Evolutionary conservation across 106 monocot species (phyloP), one percentile per base, ranked within the genome.

Genomic region (Alisma plantagoaquatica): DNA sequence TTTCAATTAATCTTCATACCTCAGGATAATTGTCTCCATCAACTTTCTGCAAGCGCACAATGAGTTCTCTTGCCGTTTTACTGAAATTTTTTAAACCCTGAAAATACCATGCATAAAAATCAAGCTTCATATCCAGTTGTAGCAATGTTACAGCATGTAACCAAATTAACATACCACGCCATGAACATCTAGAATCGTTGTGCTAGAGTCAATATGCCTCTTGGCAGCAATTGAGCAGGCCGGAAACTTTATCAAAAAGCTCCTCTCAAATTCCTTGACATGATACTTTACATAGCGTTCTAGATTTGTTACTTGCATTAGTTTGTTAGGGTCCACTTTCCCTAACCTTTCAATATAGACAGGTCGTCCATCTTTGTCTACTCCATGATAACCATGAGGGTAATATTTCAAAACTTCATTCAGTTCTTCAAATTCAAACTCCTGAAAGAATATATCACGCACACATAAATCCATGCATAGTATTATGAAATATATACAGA

Each of bases 1-100:
- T n/a, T n/a, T n/a, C n/a, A n/a, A n/a, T 1, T 46, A 23, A 43
- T 2, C 3, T 41, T 23, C 32, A 19, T 67, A 80, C 91, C 75
- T 91, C 91, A 35, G 91, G 91, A 60, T 81, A 91, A 44, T 91
- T 84, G 49, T 91, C 84, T 61, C 59, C 72, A 29, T 85, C 84
- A 48, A 91, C 77, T 38, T 77, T 91, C 69, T 91, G 91, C 54
- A 91, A 33, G 23, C 60, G 74, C 3, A 59, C 29, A 65, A 91
- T 81, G 23, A 91, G 71, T 29, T 91, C 91, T 28, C 91, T 77
- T 49, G 91, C 91, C 70, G 59, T 49, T 59, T 91, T 91, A 28
- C 56, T 72, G 58, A 84, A 91, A 58, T 91, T 91, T 60, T 91
- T 91, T 16, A 84, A 62, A 43, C 84, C 81, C 91, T 91, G 33